These are phyloP conservation scores for Lentinula lateritia DNA, from an alignment of 768 basidiomycete genomes.

Conservation along the genomic window DNA sequence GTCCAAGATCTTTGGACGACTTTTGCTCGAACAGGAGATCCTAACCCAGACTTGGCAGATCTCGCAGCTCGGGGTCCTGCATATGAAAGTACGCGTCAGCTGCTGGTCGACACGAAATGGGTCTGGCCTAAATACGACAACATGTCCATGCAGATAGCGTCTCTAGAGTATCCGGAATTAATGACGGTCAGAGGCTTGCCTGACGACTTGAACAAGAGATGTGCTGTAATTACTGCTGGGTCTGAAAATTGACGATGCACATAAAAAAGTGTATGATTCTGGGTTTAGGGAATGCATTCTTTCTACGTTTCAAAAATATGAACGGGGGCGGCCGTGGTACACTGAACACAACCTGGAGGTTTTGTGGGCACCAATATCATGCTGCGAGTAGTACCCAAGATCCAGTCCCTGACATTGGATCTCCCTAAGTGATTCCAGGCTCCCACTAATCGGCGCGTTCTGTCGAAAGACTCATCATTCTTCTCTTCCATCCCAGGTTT, in stretches of 20 bases:
- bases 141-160: neutral
- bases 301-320: neutral
- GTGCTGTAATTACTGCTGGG: slow-evolving; percentile 1
- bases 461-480: neutral
- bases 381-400: neutral
- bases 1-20: slow-evolving; percentile 3
- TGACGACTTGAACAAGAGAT: slow-evolving; percentile 1
- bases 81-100: neutral
- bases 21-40: slow-evolving; percentile 1
- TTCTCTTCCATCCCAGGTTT: neutral
- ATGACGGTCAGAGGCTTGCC: neutral
- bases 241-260: neutral
- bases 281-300: neutral
- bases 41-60: neutral
- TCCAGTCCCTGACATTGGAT: neutral
- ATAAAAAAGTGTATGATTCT: neutral
- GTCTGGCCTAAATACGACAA: slow-evolving; percentile 1
- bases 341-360: neutral
- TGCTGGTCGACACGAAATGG: neutral
- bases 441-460: neutral
- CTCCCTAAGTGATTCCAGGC: neutral
- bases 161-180: neutral
- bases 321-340: neutral
- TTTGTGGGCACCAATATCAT: neutral
- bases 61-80: neutral